phyloP scores from a whole-genome alignment of 371 early-diverging fungal genomes.

The Mortierella sp. region DNA sequence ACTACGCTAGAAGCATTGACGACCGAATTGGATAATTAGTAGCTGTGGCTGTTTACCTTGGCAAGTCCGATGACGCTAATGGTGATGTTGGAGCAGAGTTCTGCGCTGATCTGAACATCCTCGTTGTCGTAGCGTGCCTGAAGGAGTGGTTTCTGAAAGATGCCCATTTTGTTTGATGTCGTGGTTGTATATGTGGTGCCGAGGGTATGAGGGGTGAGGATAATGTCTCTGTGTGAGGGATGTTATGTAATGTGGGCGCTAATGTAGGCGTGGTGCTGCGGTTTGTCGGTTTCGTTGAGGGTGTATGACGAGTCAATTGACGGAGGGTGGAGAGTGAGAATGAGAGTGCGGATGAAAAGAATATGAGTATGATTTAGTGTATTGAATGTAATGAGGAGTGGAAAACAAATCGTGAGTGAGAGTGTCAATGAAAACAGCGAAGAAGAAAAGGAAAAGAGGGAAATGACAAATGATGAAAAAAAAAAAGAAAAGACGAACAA shows the following conservation, averaged over 20 bases:
- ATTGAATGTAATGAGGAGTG: not conserved
- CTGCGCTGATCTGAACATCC: slow-evolving; percentile 45
- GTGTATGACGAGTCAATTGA: too few species aligned
- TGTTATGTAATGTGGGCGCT: not conserved
- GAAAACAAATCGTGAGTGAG: not conserved
- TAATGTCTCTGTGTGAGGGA: not conserved
- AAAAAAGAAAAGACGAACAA: not conserved
- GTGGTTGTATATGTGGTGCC: not conserved
- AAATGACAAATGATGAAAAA: not conserved
- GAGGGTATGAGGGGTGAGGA: not conserved
- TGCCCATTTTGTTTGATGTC: slow-evolving; percentile 20
- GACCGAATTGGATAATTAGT: not conserved
- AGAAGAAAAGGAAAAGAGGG: not conserved
- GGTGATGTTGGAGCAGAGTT: slow-evolving; percentile 35
- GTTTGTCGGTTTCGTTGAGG: not conserved
- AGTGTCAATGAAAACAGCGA: not conserved
- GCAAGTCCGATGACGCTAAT: slow-evolving; percentile 34
- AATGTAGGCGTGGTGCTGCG: not conserved
- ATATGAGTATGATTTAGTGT: not conserved
- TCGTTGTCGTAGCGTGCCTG: slow-evolving; percentile 32
- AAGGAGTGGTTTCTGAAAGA: slow-evolving; percentile 24
- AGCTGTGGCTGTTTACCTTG: slow-evolving; percentile 16
- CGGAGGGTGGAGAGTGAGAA: not conserved
- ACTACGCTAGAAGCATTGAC: not conserved
- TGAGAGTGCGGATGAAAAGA: not conserved